Base-by-base conservation (phyloP, 768 basidiomycete genomes). In the Gloeophyllum trabeum region DNA sequence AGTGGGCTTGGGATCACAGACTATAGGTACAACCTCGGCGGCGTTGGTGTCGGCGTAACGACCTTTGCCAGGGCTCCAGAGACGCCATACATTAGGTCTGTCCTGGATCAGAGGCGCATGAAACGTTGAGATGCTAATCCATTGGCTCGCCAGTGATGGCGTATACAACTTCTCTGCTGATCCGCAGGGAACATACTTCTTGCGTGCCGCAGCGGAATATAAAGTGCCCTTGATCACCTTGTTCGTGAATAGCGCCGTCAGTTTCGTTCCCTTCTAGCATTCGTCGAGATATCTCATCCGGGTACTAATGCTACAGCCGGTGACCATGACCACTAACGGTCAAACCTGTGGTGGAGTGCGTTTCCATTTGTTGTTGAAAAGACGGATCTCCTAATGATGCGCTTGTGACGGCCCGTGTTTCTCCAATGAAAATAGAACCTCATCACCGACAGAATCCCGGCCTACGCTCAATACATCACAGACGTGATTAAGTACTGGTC, bases 11-110 rank as follows among this genome's bases (percentile, higher is more conserved):
- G 66, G 16, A 49, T 70, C 19, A 64, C 65, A 13, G 61, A 56
- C 43, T 70, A 66, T 44, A 57, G 68, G 18, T 70, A 60, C 47
- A 70, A 70, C 45, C 43, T 68, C 26, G 68, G 68, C 7, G 63
- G 56, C 1, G 68, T 67, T 5, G 68, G 68, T 4, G 64, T 66
- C 10, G 59, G 59, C 19, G 67, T 70, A 13, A 60, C 57, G 3
- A 67, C 62, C 37, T 62, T 61, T 6, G 54, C 57, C 18, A 57
- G 60, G 6, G 64, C 64, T 1, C 61, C 62, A 2, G 47, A 63
- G 47, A 64, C 65, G 4, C 60, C 61, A 44, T 65, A 62, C 44
- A 56, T 7, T 5, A 20, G 23, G 23, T 66, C 10, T 22, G 28
- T n/a, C n/a, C n/a, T n/a, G n/a, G n/a, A n/a, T n/a, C n/a, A n/a